Evolutionary conservation across 2,329 filamentous ascomycete genomes (phyloP).

Genomic region (Cryphonectria naterciae): DNA sequence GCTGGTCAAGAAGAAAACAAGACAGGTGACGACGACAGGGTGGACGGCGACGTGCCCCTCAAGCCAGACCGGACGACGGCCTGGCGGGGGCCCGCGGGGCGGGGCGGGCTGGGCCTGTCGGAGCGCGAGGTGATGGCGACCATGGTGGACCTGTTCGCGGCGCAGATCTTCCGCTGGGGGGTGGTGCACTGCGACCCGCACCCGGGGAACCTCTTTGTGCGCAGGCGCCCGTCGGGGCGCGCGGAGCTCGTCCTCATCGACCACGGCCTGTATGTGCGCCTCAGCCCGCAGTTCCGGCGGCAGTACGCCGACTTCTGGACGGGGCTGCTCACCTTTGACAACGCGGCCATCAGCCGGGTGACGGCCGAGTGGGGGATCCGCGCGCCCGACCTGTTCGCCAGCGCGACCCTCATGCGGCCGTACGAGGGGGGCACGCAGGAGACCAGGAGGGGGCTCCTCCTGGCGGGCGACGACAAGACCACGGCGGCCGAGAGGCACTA

Average conservation of each 20-base stretch:
- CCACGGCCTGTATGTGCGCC: slow-evolving; percentile 93
- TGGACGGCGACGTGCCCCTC: slow-evolving; percentile 41
- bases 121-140: slow-evolving; percentile 91
- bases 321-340: slow-evolving; percentile 90
- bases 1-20: no score
- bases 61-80: slow-evolving; percentile 78
- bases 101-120: slow-evolving; percentile 81
- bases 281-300: slow-evolving; percentile 80
- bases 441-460: slow-evolving; percentile 67
- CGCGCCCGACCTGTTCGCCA: slow-evolving; percentile 88
- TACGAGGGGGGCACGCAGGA: slow-evolving; percentile 82
- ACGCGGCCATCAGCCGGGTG: slow-evolving; percentile 73
- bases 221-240: slow-evolving; percentile 78
- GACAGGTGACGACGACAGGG: not conserved
- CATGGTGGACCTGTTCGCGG: slow-evolving; percentile 95
- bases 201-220: slow-evolving; percentile 95
- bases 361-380: slow-evolving; percentile 84
- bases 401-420: slow-evolving; percentile 84
- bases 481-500: slow-evolving; percentile 75
- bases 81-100: slow-evolving; percentile 74
- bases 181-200: slow-evolving; percentile 96
- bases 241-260: slow-evolving; percentile 95
- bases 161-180: slow-evolving; percentile 97
- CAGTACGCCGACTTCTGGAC: slow-evolving; percentile 95
- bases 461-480: slow-evolving; percentile 51